Conservation (phyloP, 805 yeast species). For the Cyberlindnera galapagoensis region DNA sequence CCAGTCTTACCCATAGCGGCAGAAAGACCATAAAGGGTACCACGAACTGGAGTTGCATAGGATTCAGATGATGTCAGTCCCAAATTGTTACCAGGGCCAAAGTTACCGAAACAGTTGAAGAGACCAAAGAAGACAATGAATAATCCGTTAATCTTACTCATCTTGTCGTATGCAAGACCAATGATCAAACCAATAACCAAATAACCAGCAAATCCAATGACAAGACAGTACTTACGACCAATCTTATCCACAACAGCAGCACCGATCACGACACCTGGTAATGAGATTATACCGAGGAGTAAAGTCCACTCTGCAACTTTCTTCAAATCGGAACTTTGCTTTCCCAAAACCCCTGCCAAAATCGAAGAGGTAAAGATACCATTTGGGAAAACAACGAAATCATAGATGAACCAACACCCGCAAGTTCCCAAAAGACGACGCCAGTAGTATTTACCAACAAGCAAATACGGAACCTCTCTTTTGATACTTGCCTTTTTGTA, state of each 20-base stretch:
- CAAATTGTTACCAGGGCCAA: conserved; percentile 76
- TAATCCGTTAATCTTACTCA: conserved; percentile 50
- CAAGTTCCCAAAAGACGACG: conserved; percentile 60
- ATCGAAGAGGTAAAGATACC: conserved; percentile 63
- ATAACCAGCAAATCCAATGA: conserved; percentile 67
- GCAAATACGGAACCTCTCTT: conserved; percentile 48
- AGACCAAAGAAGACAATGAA: conserved; percentile 70
- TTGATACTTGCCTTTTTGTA: conserved; percentile 61
- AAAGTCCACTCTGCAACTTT: conserved; percentile 69
- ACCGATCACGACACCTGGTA: conserved; percentile 71
- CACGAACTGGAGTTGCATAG: conserved; percentile 73
- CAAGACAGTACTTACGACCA: conserved; percentile 68
- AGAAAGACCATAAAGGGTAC: conserved; percentile 65
- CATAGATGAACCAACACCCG: conserved; percentile 75
- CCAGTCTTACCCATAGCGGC: conserved; percentile 83
- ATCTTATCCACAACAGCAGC: conserved; percentile 56
- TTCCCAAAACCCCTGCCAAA: conserved; percentile 43
- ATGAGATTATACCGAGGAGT: conserved; percentile 53
- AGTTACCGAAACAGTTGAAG: conserved; percentile 62
- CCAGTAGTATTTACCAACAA: conserved; percentile 66
- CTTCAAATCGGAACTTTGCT: conserved; percentile 34
- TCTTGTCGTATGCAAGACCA: conserved; percentile 53
- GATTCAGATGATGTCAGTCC: conserved; percentile 63
- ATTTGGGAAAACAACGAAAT: conserved; percentile 76
- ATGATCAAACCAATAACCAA: conserved; percentile 66